Conservation (phyloP, 345 rosid genomes). For the Salix purpurea region DNA sequence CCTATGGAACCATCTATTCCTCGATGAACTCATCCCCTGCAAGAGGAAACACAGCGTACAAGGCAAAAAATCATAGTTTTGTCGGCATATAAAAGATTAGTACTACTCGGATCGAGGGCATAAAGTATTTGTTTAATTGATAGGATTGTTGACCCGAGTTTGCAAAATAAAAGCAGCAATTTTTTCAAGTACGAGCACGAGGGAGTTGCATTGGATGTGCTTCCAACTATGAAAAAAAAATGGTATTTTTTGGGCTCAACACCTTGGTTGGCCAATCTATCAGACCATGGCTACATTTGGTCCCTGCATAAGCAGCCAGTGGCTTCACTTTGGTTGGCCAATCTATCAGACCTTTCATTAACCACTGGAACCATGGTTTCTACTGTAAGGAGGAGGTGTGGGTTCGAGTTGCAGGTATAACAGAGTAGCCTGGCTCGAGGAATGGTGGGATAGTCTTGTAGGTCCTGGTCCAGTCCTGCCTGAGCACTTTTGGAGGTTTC, state of each 20-base stretch:
- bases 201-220: no score
- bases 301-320: no score
- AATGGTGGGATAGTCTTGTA: no score
- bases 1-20: neutral
- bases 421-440: no score
- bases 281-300: no score
- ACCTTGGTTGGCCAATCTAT: neutral
- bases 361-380: neutral
- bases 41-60: constrained; percentile 9
- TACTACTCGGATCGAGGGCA: neutral
- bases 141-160: neutral
- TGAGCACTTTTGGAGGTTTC: neutral
- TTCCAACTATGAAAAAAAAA: no score
- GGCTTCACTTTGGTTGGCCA: no score
- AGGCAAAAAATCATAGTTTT: neutral
- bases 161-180: neutral
- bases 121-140: neutral
- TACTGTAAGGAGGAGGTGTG: neutral
- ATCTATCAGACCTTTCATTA: no score
- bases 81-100: neutral
- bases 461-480: neutral
- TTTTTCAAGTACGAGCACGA: no score
- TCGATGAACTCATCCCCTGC: neutral
- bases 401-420: neutral
- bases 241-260: neutral